Evolutionary conservation across 2,329 filamentous ascomycete genomes (phyloP), one percentile per base, ranked within the genome.

Genomic region (Davidsoniella neocaledoniae): DNA sequence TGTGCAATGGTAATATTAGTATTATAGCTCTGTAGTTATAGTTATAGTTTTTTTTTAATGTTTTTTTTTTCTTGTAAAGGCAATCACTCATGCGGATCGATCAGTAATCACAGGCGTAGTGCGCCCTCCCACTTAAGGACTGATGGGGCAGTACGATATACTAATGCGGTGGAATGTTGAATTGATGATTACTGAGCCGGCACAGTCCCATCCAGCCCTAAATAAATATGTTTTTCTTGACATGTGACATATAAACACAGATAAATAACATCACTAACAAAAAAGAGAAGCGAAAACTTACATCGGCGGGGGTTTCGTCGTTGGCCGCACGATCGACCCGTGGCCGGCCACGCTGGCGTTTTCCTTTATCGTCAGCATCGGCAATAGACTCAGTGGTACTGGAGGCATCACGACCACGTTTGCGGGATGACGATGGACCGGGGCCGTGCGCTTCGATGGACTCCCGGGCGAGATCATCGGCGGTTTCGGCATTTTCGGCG

Each of bases 281-380:
- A 9, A 33, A 50, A 39, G 47, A 47, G 42, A 42, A 19, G 10
- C 37, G 49, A 47, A 43, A 53, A 78, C 81, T 74, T 65, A 86
- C 84, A 67, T 88, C 85, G 49, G 76, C 78, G 54, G 83, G 78
- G 21, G 81, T 87, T 63, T 86, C 78, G 63, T 90, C 83, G 54
- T 78, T 77, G 10, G 19, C 33, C 5, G 8, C 17, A n/a, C 77
- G 76, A 56, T 88, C 79, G 14, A 91, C 70, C 46, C 84, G 70
- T 5, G 86, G 86, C 50, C 86, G 73, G 6, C 86, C 86, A 59
- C 86, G 71, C 16, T 77, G 68, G 57, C 76, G 79, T 57, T 68
- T 70, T 44, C 68, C 66, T 46, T 69, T 68, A 2, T 66, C 65
- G 1, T 70, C 65, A 1, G 66, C 64, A 1, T 64, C 62, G 1